Evolutionary conservation across 1,284 basidiomycete species (phyloP).

Genomic region (Irpex sp.): DNA sequence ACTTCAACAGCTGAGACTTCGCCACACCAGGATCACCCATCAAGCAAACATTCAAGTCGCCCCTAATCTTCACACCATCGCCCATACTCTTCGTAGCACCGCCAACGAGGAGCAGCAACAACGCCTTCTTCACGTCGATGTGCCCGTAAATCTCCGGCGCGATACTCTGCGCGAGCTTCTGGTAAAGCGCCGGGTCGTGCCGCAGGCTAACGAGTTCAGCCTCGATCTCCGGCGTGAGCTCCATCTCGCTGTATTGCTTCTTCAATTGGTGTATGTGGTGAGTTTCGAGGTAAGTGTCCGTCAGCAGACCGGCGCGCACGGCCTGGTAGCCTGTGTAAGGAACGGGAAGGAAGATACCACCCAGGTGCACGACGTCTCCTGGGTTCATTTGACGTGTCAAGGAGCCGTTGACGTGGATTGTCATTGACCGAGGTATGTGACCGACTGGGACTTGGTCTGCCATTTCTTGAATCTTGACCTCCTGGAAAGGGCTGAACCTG

Average conservation of each 20-base stretch:
- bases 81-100: conserved; percentile 94
- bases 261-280: conserved; percentile 94
- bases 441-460: conserved; percentile 99
- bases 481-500: conserved; percentile 97
- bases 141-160: conserved; percentile 99
- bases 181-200: conserved; percentile 79
- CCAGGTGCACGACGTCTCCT: conserved; percentile 92
- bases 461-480: conserved; percentile 99
- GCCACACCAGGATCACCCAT: conserved; percentile 99
- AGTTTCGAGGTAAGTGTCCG: conserved; percentile 95
- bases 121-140: conserved; percentile 95
- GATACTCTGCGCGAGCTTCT: conserved; percentile 82
- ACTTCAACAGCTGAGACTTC: conserved; percentile 97
- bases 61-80: conserved; percentile 98
- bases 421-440: conserved; percentile 98
- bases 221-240: conserved; percentile 84
- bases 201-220: conserved; percentile 70
- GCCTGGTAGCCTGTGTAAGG: conserved; percentile 89
- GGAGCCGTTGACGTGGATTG: conserved; percentile 88
- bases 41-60: conserved; percentile 95
- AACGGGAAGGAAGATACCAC: conserved; percentile 87
- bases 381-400: conserved; percentile 92
- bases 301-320: conserved; percentile 90
- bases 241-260: conserved; percentile 96
- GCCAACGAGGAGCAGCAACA: conserved; percentile 92